A percentile compares a stretch with the other conserved stretches of the same genome.
Conservation (phyloP, 192 early-diverging fungal species). For the Backusella morwellensis region DNA sequence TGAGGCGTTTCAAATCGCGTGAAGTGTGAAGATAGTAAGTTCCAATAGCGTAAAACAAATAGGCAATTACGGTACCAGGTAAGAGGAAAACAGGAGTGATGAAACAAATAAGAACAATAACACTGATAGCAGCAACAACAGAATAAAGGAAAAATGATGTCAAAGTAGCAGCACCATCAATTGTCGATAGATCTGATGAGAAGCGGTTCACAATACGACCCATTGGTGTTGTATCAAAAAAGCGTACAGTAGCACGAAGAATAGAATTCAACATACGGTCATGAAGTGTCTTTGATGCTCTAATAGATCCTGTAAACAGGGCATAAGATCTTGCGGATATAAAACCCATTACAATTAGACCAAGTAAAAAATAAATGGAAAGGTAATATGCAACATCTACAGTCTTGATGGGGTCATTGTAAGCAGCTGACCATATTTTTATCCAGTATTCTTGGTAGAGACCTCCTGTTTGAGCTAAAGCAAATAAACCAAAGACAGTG, state of each 20-base stretch:
- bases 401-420: conserved; percentile 18
- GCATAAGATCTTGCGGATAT: conserved; percentile 38
- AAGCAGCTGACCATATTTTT: conserved; percentile 52
- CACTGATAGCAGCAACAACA: conserved; percentile 47
- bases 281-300: conserved; percentile 59
- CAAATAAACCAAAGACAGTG: conserved; percentile 43
- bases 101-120: conserved; percentile 50
- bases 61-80: conserved; percentile 32
- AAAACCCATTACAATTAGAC: conserved; percentile 39
- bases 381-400: conserved; percentile 62
- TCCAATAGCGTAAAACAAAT: conserved; percentile 50
- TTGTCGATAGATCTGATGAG: conserved; percentile 78
- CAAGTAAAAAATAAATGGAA: conserved; percentile 56
- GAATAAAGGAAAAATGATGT: conserved; percentile 43
- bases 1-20: conserved; percentile 86
- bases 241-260: conserved; percentile 69
- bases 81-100: conserved; percentile 66
- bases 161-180: conserved; percentile 64
- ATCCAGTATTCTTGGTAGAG: conserved; percentile 63
- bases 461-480: conserved; percentile 34
- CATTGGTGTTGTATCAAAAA: conserved; percentile 87
- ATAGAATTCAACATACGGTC: conserved; percentile 51
- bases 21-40: conserved; percentile 58
- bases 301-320: conserved; percentile 47
- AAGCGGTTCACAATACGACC: conserved; percentile 84